Percentiles rank a stretch among this genome's conserved stretches.
Evolutionary conservation across 257 asterid genomes (phyloP).

Genomic region (Nicotiana noctiflora): DNA sequence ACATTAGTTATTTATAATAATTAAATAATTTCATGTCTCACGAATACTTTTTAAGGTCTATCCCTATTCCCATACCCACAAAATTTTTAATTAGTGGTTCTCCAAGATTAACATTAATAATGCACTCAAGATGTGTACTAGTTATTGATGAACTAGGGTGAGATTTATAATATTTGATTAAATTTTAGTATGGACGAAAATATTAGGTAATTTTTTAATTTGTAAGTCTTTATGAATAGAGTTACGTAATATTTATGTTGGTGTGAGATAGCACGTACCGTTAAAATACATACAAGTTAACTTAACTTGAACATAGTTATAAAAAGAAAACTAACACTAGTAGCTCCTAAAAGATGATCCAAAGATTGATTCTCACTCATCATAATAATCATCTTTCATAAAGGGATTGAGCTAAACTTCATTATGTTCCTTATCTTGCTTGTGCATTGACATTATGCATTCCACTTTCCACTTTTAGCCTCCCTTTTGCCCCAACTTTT

Average conservation of each 20-base stretch:
- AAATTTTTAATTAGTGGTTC: background rate
- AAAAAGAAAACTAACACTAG: no score
- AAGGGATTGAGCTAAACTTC: background rate
- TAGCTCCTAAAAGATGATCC: no score
- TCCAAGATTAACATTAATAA: background rate
- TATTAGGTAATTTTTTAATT: background rate
- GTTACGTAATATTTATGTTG: accelerated
- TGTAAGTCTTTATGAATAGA: background rate
- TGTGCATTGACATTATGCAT: slow-evolving; percentile 8
- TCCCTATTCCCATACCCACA: background rate
- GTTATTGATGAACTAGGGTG: no score
- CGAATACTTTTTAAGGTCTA: background rate
- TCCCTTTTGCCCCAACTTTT: slow-evolving; percentile 52
- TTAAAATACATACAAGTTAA: no score
- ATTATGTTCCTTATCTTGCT: slow-evolving; percentile 5
- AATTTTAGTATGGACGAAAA: no score
- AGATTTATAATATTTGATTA: no score
- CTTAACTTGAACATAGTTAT: no score
- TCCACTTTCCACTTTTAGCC: slow-evolving; percentile 29
- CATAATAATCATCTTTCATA: background rate
- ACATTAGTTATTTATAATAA: background rate
- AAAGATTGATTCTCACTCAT: slow-evolving; percentile 10
- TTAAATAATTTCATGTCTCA: background rate
- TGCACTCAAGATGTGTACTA: no score
- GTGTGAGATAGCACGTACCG: no score